phyloP scores from a whole-genome alignment of 1,284 basidiomycete genomes.

The Boletellus deceptivus region DNA sequence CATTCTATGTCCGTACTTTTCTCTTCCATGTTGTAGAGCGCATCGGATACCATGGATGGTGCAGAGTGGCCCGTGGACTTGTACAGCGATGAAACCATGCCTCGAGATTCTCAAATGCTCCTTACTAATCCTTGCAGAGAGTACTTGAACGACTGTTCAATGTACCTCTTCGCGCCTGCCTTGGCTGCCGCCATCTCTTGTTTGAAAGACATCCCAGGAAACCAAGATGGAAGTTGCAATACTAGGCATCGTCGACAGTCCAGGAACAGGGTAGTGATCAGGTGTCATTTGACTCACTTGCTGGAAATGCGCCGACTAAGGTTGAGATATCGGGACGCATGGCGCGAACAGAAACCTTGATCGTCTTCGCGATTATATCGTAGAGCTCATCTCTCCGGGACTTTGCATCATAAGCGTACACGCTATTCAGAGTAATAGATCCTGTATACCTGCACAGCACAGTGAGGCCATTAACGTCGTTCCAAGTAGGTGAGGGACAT shows the following conservation, averaged over 20 bases:
- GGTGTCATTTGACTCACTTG: conserved; percentile 9
- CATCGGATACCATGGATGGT: conserved; percentile 24
- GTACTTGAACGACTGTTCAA: conserved; percentile 22
- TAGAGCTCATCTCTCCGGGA: conserved; percentile 16
- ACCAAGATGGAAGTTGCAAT: conserved; percentile 20
- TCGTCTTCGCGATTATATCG: conserved; percentile 5
- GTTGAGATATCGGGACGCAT: conserved; percentile 24
- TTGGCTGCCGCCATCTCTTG: conserved; percentile 10
- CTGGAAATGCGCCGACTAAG: conserved; percentile 22
- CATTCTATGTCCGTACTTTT: conserved; percentile 2
- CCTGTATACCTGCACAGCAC: conserved; percentile 20
- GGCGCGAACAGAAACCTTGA: conserved; percentile 9
- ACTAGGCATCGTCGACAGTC: conserved; percentile 12
- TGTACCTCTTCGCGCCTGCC: conserved; percentile 11
- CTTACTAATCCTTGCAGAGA: conserved; percentile 18
- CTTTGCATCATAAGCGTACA: conserved; percentile 27
- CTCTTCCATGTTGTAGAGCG: conserved; percentile 13
- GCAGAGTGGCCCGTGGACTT: conserved; percentile 10
- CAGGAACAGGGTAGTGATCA: neutral
- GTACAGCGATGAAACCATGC: neutral
- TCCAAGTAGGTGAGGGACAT: neutral
- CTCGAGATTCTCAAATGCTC: neutral
- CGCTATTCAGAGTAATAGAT: conserved; percentile 25
- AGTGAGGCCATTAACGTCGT: neutral
- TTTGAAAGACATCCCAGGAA: conserved; percentile 23